Evolutionary conservation across 2,329 filamentous ascomycete genomes (phyloP).

Genomic region (Claviceps spartinae): DNA sequence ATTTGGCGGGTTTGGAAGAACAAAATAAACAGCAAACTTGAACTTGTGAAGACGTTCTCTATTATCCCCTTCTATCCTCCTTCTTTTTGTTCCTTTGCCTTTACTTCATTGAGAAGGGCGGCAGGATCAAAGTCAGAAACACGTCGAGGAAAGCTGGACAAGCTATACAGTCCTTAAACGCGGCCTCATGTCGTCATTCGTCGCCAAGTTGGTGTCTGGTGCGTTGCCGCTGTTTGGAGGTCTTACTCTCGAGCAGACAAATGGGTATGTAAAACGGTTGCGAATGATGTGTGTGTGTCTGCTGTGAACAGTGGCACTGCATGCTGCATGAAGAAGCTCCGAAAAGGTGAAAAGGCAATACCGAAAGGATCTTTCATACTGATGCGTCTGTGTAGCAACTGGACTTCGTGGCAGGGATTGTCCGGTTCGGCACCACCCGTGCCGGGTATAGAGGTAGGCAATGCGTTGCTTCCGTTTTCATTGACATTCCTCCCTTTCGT

Average conservation of each 20-base stretch:
- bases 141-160: no score
- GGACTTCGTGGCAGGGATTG: not conserved
- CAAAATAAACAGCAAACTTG: no score
- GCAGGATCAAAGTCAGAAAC: no score
- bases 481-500: not conserved
- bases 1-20: no score
- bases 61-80: no score
- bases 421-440: not conserved
- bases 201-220: not conserved
- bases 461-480: no score
- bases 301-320: not conserved
- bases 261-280: not conserved
- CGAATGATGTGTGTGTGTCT: not conserved
- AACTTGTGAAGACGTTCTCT: no score
- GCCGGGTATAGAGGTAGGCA: not conserved
- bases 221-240: not conserved
- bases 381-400: not conserved
- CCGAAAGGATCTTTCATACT: no score
- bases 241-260: not conserved
- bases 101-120: no score
- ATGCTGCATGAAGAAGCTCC: not conserved
- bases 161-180: not conserved
- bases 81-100: no score
- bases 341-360: not conserved
- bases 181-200: not conserved